Percentiles rank a stretch among this genome's conserved stretches.
phyloP scores from a whole-genome alignment of 495 filamentous ascomycete genomes.

The Acidomyces sp. region DNA sequence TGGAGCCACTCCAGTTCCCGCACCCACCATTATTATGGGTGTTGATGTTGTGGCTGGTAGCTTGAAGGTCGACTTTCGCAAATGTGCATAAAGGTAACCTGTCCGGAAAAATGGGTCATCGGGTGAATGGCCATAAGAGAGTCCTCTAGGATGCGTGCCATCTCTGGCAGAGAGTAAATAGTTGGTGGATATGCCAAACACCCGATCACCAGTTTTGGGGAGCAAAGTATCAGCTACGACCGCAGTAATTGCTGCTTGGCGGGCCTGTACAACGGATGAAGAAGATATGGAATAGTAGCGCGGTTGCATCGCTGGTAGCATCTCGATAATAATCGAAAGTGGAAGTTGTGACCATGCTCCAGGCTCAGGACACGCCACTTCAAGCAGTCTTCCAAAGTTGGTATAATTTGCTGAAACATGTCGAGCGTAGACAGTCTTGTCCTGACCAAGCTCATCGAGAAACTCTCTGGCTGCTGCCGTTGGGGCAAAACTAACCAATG shows the following conservation, averaged over 20 bases:
- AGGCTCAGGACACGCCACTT: conserved; percentile 13
- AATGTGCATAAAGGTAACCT: conserved; percentile 32
- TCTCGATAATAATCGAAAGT: conserved; percentile 36
- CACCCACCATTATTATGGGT: conserved; percentile 36
- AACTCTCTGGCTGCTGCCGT: conserved; percentile 28
- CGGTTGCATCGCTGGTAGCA: conserved; percentile 32
- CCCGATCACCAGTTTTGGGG: conserved; percentile 20
- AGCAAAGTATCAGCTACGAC: conserved; percentile 28
- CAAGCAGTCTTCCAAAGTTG: conserved; percentile 33
- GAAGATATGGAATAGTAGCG: conserved; percentile 46
- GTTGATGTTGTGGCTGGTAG: conserved; percentile 25
- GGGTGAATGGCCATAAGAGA: conserved; percentile 28
- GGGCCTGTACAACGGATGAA: conserved; percentile 33
- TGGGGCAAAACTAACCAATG: conserved; percentile 36
- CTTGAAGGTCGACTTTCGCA: conserved; percentile 38
- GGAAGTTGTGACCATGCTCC: conserved; percentile 30
- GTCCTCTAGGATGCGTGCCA: conserved; percentile 22
- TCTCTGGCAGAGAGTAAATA: conserved; percentile 34
- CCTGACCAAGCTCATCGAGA: conserved; percentile 26
- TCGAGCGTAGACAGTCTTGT: conserved; percentile 28
- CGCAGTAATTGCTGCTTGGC: conserved; percentile 34
- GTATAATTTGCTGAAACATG: conserved; percentile 28
- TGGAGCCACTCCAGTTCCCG: conserved; percentile 37
- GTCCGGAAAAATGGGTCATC: no score
- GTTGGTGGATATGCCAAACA: conserved; percentile 37